Evolutionary conservation across 1,284 basidiomycete genomes (phyloP).

Genomic region (Puccinia novopanici): DNA sequence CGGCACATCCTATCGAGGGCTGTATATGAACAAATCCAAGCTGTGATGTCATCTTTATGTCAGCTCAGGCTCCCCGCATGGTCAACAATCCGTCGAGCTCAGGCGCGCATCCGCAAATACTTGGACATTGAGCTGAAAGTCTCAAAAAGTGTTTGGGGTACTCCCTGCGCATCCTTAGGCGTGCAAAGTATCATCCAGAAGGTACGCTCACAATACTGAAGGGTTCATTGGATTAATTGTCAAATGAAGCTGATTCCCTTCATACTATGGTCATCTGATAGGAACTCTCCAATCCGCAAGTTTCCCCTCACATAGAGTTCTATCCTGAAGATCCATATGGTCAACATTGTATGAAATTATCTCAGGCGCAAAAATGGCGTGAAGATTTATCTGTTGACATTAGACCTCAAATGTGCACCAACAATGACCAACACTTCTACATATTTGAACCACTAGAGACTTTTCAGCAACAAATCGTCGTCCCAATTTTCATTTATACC

Average conservation of each 20-base stretch:
- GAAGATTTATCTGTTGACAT: neutral
- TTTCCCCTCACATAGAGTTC: neutral
- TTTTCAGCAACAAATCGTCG: neutral
- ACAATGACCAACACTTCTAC: constrained; percentile 5
- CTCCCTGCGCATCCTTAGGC: neutral
- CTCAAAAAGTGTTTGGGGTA: neutral
- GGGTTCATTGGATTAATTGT: no score
- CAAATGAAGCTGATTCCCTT: no score
- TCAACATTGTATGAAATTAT: neutral
- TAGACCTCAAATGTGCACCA: neutral
- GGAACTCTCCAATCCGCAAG: neutral
- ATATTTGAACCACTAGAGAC: neutral
- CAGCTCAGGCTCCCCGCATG: neutral
- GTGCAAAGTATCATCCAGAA: neutral
- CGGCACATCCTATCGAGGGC: neutral
- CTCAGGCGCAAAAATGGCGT: neutral
- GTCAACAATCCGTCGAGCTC: neutral
- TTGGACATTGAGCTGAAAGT: neutral
- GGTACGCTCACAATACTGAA: neutral
- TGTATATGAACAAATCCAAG: neutral
- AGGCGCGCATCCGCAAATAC: neutral
- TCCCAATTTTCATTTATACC: constrained; percentile 14
- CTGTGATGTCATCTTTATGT: neutral
- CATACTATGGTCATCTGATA: no score
- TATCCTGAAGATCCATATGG: neutral